Evolutionary conservation across 805 yeast genomes (phyloP), one percentile per base, ranked within the genome.

Genomic region (Sugiyamaella smithiae): DNA sequence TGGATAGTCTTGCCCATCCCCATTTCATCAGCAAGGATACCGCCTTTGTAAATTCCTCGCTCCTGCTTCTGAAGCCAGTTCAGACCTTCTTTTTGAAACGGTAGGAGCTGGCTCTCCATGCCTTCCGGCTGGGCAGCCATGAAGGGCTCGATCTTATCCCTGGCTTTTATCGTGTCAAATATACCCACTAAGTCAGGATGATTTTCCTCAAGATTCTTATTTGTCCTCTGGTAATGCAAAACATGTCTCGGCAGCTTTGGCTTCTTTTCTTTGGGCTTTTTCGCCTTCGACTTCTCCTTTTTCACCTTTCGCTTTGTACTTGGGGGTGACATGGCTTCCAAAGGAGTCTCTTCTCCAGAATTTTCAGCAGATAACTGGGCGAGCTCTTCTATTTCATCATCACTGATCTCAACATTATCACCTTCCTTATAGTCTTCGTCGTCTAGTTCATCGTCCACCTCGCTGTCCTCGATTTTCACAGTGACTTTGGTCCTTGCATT

Each of bases 1-100:
- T 93, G 99, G 43, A 93, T 90, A 0, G 99, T 93, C 61, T 93
- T 93, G 54, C 99, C 99, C 98, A 93, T 91, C 31, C 99, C 99
- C 99, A 93, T 93, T 67, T 93, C 99, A 71, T 93, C 99, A 4
- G 99, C 98, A 41, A 93, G 71, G 7, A 93, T 84, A 12, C 98
- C 99, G 22, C 99, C 99, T 12, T 77, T 74, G 66, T 85, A 91
- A 37, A 73, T 76, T 11, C 66, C 59, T 19, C 81, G 81, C 62
- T 91, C 98, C 67, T 91, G 98, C 43, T 80, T 74, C 11, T 78
- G 57, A 52, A 93, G 74, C 99, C 99, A 93, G 59, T 85, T 78
- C 42, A 93, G 71, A 16, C 99, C 99, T 70, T 93, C 99, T 12
- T 80, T 71, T 67, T 93, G 99, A 67, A 93, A 93, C 0, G 97